phyloP scores from a whole-genome alignment of 306 rosid species.

The Dalbergia cochinchinensis region DNA sequence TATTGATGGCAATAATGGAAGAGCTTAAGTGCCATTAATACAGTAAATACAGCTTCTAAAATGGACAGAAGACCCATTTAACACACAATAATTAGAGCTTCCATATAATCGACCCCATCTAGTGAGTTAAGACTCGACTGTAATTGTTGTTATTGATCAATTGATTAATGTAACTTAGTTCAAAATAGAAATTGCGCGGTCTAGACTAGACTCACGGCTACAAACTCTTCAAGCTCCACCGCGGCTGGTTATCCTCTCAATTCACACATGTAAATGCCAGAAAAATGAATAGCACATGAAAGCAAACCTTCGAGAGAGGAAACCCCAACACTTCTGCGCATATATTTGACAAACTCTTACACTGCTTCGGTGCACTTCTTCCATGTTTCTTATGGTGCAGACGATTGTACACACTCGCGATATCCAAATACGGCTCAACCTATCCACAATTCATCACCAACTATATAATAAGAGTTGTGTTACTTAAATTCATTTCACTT shows the following conservation, averaged over 20 bases:
- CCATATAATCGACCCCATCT: not conserved
- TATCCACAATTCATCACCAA: constrained; percentile 44
- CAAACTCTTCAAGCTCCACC: constrained; percentile 3
- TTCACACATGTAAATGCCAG: not conserved
- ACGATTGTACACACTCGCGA: constrained; percentile 68
- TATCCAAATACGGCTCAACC: constrained; percentile 92
- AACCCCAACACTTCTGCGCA: constrained; percentile 77
- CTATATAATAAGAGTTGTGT: not conserved
- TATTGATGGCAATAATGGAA: not conserved
- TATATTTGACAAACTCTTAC: constrained; percentile 77
- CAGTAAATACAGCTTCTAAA: not conserved
- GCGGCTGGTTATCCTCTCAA: constrained; percentile 8
- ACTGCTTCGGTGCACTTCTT: constrained; percentile 66
- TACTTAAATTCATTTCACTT: too few species aligned
- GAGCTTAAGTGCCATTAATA: constrained; percentile 8
- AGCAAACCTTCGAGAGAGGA: constrained; percentile 85
- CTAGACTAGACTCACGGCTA: not conserved
- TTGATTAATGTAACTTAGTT: too few species aligned
- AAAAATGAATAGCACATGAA: constrained; percentile 25
- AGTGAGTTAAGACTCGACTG: too few species aligned
- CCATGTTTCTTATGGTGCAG: constrained; percentile 70
- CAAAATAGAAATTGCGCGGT: not conserved
- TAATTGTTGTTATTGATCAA: too few species aligned
- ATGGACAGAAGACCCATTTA: not conserved
- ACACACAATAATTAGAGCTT: not conserved